Evolutionary conservation across 1,139 yeast species (phyloP).

Genomic region (Geotrichum phurueaensis): DNA sequence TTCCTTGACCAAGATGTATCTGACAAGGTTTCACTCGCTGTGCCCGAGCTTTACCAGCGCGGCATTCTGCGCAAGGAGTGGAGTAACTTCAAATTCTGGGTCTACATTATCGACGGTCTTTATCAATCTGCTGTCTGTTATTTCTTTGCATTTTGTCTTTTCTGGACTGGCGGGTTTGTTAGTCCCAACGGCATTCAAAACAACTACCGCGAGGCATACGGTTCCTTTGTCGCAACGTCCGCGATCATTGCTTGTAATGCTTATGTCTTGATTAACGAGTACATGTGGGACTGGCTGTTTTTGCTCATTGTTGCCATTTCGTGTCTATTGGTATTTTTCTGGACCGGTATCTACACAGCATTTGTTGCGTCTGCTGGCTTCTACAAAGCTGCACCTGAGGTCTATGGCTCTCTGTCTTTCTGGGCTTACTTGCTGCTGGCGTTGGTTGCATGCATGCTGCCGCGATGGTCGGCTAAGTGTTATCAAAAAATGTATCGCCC

Average conservation of each 20-base stretch:
- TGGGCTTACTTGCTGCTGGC: slow-evolving; percentile 85
- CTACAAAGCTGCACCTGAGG: slow-evolving; percentile 66
- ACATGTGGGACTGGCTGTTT: slow-evolving; percentile 92
- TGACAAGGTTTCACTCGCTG: slow-evolving; percentile 69
- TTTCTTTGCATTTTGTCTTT: slow-evolving; percentile 76
- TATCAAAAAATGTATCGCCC: slow-evolving; percentile 61
- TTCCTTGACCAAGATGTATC: slow-evolving; percentile 88
- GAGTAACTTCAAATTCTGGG: slow-evolving; percentile 70
- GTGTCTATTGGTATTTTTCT: slow-evolving; percentile 60
- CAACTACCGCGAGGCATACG: slow-evolving; percentile 84
- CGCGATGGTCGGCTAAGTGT: slow-evolving; percentile 66
- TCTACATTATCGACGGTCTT: slow-evolving; percentile 77
- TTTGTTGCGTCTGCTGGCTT: slow-evolving; percentile 56
- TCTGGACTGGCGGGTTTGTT: slow-evolving; percentile 51
- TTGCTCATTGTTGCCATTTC: slow-evolving; percentile 57
- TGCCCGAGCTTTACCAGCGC: slow-evolving; percentile 78
- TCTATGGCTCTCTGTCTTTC: slow-evolving; percentile 64
- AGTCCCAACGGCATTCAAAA: slow-evolving; percentile 57
- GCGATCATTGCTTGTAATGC: slow-evolving; percentile 75
- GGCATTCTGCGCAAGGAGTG: slow-evolving; percentile 84
- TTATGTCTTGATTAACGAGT: slow-evolving; percentile 74
- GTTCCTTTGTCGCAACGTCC: slow-evolving; percentile 71
- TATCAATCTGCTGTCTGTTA: slow-evolving; percentile 66
- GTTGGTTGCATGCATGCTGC: slow-evolving; percentile 62
- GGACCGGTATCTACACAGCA: slow-evolving; percentile 91